These are phyloP conservation scores for Solanum chiquidenum DNA, from an alignment of 257 asterid species.

Conservation along the genomic window DNA sequence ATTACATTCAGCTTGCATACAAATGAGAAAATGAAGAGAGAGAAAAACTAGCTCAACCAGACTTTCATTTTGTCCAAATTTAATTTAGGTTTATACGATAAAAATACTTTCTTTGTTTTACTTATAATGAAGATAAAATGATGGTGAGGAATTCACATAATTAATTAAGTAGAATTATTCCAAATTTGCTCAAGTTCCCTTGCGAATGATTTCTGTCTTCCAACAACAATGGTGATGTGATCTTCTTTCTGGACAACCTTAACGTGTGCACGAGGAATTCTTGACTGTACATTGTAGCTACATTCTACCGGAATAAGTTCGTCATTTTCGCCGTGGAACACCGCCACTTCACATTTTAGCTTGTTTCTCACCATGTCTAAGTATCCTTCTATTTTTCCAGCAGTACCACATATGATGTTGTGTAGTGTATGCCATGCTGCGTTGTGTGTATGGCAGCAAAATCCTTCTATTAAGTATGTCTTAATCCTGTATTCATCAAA, in stretches of 20 bases:
- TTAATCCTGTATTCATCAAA: slow-evolving; percentile 35
- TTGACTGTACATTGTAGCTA: slow-evolving; percentile 57
- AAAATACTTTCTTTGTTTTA: neutral
- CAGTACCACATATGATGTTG: slow-evolving; percentile 86
- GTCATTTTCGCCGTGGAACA: slow-evolving; percentile 71
- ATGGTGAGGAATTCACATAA: neutral
- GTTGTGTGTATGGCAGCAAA: slow-evolving; percentile 84
- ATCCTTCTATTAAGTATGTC: slow-evolving; percentile 83
- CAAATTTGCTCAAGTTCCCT: slow-evolving; percentile 81
- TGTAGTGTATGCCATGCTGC: slow-evolving; percentile 98
- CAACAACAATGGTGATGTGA: slow-evolving; percentile 87
- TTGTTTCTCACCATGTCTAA: slow-evolving; percentile 44
- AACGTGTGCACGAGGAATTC: slow-evolving; percentile 55
- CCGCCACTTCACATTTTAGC: slow-evolving; percentile 44
- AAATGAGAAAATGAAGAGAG: neutral
- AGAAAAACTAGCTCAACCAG: neutral
- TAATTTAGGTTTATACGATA: neutral
- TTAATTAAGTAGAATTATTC: slow-evolving; percentile 26
- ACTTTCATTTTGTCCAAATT: neutral
- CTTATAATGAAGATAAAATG: neutral
- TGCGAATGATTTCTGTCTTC: slow-evolving; percentile 76
- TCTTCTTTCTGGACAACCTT: slow-evolving; percentile 61
- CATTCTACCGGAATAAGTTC: slow-evolving; percentile 84
- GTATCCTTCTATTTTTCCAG: slow-evolving; percentile 64
- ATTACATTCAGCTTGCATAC: neutral